Evolutionary conservation across 148 eudicot species (phyloP), one percentile per base, ranked within the genome.

Genomic region (Dysphania ambrosioides): DNA sequence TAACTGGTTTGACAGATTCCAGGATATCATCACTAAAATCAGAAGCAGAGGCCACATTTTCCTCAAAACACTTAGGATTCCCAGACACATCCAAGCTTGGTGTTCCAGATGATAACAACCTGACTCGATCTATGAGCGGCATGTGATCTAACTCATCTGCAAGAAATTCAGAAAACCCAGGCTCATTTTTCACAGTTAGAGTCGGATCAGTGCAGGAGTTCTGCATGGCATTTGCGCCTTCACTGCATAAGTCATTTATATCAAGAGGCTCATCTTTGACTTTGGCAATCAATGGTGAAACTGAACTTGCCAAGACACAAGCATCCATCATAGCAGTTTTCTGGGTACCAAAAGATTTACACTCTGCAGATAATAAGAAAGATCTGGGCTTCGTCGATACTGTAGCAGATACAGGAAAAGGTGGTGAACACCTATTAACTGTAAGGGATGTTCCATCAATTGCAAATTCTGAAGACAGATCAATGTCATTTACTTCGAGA

Each of bases 101-200:
- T 55, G 72, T 66, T 74, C 82, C 85, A 15, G 87, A 71, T 55
- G 86, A 76, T 63, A 89, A 60, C 88, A 88, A 75, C 77, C 82
- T 83, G 79, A 90, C 75, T 49, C 99, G 86, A 49, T 87, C 88
- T n/a, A 78, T 40, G n/a, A 96, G 85, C 73, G 88, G 72, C 82
- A 95, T 75, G 79, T 92, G 88, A 72, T 90, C 97, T 30, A 86
- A 55, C 42, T 86, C 82, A 81, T 90, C 96, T 41, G 41, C 83
- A 70, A 55, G 29, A 72, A 64, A 69, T 59, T 75, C 82, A 78
- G 83, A 76, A 35, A 27, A 56, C 51, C 55, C 79, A 35, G 68
- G 74, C 81, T 92, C 93, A 76, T 58, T 72, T 80, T 92, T 95
- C 47, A 91, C 81, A 24, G 32, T 32, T 29, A 68, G 18, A 38